phyloP scores from a whole-genome alignment of 2,329 filamentous ascomycete species.

The Paracorniculantispora psalliotae region DNA sequence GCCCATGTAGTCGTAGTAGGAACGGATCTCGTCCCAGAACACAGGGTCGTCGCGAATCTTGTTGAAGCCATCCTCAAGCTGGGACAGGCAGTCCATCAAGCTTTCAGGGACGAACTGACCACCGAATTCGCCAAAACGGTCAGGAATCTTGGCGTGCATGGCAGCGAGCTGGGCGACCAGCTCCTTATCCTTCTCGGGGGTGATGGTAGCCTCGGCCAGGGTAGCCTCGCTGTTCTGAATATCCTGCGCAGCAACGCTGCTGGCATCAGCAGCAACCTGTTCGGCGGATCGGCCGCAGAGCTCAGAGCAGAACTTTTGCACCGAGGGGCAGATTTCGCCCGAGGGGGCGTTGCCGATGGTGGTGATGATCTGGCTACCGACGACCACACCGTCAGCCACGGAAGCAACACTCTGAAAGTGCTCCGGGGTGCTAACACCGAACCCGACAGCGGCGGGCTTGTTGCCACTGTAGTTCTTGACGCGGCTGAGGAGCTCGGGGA shows the following conservation, averaged over 20 bases:
- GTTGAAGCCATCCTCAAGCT: constrained; percentile 89
- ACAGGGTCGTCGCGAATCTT: constrained; percentile 77
- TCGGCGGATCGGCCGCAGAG: constrained; percentile 44
- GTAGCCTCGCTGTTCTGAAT: constrained; percentile 66
- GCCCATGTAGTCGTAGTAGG: constrained; percentile 96
- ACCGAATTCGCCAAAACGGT: constrained; percentile 91
- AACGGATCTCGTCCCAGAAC: constrained; percentile 96
- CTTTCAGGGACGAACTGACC: constrained; percentile 97
- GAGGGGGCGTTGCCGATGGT: constrained; percentile 49
- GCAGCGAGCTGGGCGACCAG: constrained; percentile 81
- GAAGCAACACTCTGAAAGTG: constrained; percentile 83
- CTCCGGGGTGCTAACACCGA: constrained; percentile 91
- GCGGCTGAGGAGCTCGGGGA: constrained; percentile 75
- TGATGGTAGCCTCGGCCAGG: constrained; percentile 55
- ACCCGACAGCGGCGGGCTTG: constrained; percentile 86
- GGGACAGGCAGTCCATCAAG: constrained; percentile 89
- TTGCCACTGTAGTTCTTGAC: constrained; percentile 92
- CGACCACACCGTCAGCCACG: constrained; percentile 89
- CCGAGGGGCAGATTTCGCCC: constrained; percentile 40
- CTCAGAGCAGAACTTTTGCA: constrained; percentile 81
- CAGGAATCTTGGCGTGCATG: constrained; percentile 73
- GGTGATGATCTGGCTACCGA: constrained; percentile 91
- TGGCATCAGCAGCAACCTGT: constrained; percentile 16
- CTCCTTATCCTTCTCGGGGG: constrained; percentile 58
- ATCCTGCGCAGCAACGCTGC: constrained; percentile 50